phyloP scores from a whole-genome alignment of 805 yeast species.

The Scheffersomyces coipomensis region DNA sequence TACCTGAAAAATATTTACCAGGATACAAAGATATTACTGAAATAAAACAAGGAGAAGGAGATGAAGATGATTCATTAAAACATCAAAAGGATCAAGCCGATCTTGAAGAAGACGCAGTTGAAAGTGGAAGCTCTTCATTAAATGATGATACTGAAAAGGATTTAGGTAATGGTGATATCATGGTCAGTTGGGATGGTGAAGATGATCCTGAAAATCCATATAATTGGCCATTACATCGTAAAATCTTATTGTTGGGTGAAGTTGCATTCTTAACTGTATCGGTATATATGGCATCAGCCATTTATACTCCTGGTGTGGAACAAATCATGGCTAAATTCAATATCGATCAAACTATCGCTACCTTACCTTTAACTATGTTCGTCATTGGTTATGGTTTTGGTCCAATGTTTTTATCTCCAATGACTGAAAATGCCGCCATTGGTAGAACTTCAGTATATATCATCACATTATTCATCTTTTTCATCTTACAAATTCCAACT shows the following conservation, averaged over 20 bases:
- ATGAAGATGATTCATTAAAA: not conserved
- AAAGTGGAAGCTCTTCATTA: not conserved
- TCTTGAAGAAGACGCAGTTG: not conserved
- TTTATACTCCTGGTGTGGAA: slow-evolving; percentile 48
- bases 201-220: slow-evolving; percentile 51
- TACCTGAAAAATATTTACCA: slow-evolving; percentile 23
- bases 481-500: slow-evolving; percentile 52
- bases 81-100: not conserved
- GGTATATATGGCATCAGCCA: slow-evolving; percentile 52
- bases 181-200: slow-evolving; percentile 28
- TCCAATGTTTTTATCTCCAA: slow-evolving; percentile 56
- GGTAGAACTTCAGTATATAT: slow-evolving; percentile 54
- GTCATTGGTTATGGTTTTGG: slow-evolving; percentile 62
- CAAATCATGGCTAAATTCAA: slow-evolving; percentile 42
- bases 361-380: slow-evolving; percentile 44
- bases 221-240: slow-evolving; percentile 46
- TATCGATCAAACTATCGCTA: slow-evolving; percentile 41
- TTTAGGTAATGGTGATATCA: slow-evolving; percentile 7
- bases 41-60: not conserved
- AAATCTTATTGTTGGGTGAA: slow-evolving; percentile 30
- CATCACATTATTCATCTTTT: slow-evolving; percentile 43
- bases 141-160: not conserved
- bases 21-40: not conserved
- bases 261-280: slow-evolving; percentile 44
- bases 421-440: slow-evolving; percentile 51